phyloP scores from a whole-genome alignment of 345 rosid genomes.

The Rhizophora mangle region DNA sequence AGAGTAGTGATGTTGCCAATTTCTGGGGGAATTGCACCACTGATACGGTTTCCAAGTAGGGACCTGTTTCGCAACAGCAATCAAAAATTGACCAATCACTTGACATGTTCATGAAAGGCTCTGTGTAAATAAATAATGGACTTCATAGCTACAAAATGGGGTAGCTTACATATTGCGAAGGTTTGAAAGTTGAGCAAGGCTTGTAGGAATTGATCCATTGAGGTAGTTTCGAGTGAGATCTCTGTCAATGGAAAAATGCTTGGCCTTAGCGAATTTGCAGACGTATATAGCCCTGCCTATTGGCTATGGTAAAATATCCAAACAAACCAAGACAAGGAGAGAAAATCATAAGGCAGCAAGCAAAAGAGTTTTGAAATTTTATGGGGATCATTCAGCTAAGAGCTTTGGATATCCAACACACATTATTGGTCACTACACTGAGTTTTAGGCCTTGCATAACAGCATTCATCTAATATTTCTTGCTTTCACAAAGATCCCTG shows the following conservation, averaged over 20 bases:
- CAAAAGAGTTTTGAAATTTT: too few relatives aligned
- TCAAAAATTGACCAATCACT: not conserved
- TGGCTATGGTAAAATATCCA: not conserved
- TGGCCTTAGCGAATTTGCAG: not conserved
- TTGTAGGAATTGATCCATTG: slow-evolving; percentile 63
- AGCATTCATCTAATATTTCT: not conserved
- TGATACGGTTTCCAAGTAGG: slow-evolving; percentile 58
- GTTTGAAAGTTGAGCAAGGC: slow-evolving; percentile 43
- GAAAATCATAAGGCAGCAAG: too few relatives aligned
- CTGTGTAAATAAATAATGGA: not conserved
- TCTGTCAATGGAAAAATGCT: slow-evolving; percentile 33
- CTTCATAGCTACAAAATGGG: not conserved
- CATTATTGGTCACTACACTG: not conserved
- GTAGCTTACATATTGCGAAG: slow-evolving; percentile 52
- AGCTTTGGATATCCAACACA: not conserved
- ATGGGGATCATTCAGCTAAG: too few relatives aligned
- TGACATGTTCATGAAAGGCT: slow-evolving; percentile 2
- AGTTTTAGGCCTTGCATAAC: not conserved
- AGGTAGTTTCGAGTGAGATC: slow-evolving; percentile 72
- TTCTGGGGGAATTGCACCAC: slow-evolving; percentile 57
- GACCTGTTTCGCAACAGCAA: slow-evolving; percentile 38
- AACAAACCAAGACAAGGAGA: not conserved
- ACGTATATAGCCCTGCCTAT: not conserved
- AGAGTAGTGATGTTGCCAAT: slow-evolving; percentile 58
- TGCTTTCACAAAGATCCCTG: too few relatives aligned